Evolutionary conservation across 2,329 filamentous ascomycete species (phyloP).

Genomic region (Alternaria incomplexa): DNA sequence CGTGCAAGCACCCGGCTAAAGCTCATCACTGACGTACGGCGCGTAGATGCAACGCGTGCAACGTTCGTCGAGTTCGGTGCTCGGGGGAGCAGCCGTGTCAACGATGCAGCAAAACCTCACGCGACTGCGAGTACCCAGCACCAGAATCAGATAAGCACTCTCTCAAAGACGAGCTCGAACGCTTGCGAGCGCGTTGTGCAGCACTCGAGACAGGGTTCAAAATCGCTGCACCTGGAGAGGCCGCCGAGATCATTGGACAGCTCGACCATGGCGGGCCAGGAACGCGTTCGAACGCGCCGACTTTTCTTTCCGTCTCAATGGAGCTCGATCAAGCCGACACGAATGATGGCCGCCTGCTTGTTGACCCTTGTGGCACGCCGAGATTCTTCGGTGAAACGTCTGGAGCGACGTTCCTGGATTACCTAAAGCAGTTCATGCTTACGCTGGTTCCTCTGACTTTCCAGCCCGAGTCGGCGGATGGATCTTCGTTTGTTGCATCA

Average conservation of each 20-base stretch:
- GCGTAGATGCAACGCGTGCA: conserved; percentile 35
- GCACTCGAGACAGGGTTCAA: conserved; percentile 25
- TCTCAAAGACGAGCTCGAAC: conserved; percentile 30
- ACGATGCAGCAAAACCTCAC: conserved; percentile 22
- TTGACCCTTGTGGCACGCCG: conserved; percentile 22
- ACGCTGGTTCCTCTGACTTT: conserved; percentile 27
- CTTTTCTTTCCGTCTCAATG: conserved; percentile 10
- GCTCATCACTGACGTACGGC: conserved; percentile 5
- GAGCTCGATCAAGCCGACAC: conserved; percentile 8
- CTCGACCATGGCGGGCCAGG: conserved; percentile 13
- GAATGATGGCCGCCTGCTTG: conserved; percentile 25
- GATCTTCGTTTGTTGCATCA: conserved; percentile 26
- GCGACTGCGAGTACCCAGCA: conserved; percentile 31
- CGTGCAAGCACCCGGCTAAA: not conserved
- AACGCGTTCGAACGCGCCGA: conserved; percentile 9
- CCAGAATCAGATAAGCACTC: conserved; percentile 25
- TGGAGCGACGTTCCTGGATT: conserved; percentile 35
- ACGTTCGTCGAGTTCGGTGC: conserved; percentile 33
- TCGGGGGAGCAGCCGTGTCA: conserved; percentile 36
- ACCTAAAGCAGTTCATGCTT: conserved; percentile 34
- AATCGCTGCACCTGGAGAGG: conserved; percentile 19
- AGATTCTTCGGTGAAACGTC: conserved; percentile 34
- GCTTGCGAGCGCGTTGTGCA: conserved; percentile 27
- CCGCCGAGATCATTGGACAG: conserved; percentile 20
- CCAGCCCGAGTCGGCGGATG: conserved; percentile 20